phyloP scores from a whole-genome alignment of 108 stramenopile species.

The Halocafeteria seosinensis region DNA sequence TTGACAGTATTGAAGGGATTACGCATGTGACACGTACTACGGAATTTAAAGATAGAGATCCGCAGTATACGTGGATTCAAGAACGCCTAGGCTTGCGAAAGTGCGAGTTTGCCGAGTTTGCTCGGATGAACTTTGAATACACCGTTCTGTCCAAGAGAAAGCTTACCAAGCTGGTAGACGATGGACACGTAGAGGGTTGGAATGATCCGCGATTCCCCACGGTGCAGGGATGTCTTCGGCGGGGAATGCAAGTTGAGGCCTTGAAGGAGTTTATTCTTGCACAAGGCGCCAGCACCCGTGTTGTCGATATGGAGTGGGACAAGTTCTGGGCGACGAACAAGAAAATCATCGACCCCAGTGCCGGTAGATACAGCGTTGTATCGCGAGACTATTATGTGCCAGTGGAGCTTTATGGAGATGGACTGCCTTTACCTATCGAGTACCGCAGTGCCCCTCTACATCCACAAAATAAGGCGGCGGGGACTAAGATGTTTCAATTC shows the following conservation, averaged over 20 bases:
- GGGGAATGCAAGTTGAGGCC: conserved; percentile 68
- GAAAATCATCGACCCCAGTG: conserved; percentile 68
- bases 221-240: conserved; percentile 71
- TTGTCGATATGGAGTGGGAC: conserved; percentile 92
- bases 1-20: conserved; percentile 92
- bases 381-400: conserved; percentile 41
- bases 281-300: conserved; percentile 66
- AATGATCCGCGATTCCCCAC: conserved; percentile 96
- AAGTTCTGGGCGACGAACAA: conserved; percentile 96
- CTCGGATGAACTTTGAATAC: conserved; percentile 85
- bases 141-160: conserved; percentile 91
- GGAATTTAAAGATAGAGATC: conserved; percentile 90
- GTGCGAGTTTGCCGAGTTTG: conserved; percentile 78
- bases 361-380: conserved; percentile 86
- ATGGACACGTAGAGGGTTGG: conserved; percentile 81
- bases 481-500: conserved; percentile 55
- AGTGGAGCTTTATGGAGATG: conserved; percentile 54
- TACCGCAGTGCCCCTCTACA: conserved; percentile 28
- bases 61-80: conserved; percentile 82
- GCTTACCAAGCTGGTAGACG: conserved; percentile 92
- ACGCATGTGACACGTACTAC: conserved; percentile 94
- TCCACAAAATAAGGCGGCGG: conserved; percentile 74
- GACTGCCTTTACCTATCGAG: conserved; percentile 3
- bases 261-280: conserved; percentile 66
- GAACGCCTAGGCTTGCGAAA: conserved; percentile 58